Conservation (phyloP, 164 flowering plant species). For the Berberis vulgaris region DNA sequence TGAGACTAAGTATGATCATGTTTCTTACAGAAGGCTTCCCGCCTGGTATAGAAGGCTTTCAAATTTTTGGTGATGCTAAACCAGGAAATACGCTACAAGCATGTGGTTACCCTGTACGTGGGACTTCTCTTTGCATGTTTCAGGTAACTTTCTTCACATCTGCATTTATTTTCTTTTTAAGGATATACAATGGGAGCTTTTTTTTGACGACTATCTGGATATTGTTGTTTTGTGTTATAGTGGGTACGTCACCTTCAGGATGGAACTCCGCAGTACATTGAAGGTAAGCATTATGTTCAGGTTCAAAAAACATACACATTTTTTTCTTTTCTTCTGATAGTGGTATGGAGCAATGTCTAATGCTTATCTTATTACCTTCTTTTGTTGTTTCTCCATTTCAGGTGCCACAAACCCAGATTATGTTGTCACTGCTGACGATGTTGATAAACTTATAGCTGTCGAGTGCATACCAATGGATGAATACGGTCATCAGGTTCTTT, state of each 20-base stretch:
- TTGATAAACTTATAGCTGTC: conserved; percentile 83
- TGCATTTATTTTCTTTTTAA: too few species aligned
- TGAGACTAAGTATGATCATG: background rate
- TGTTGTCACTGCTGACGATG: conserved; percentile 94
- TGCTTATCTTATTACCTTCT: background rate
- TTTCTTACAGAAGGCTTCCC: conserved; percentile 28
- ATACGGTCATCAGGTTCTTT: conserved; percentile 67
- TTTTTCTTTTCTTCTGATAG: too few species aligned
- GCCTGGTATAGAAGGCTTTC: conserved; percentile 86
- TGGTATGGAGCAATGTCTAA: too few species aligned
- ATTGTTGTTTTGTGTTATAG: conserved; percentile 28
- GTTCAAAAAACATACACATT: background rate
- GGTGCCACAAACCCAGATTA: conserved; percentile 98
- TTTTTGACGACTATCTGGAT: conserved; percentile 1
- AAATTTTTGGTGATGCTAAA: conserved; percentile 79
- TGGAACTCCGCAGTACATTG: conserved; percentile 85
- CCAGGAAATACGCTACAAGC: conserved; percentile 77
- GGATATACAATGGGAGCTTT: background rate
- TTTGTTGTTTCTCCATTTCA: conserved; percentile 22
- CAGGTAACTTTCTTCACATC: too few species aligned
- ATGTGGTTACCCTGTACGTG: conserved; percentile 82
- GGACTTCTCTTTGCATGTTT: conserved; percentile 92
- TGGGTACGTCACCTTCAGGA: conserved; percentile 96
- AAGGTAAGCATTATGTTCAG: conserved; percentile 39
- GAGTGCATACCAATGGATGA: conserved; percentile 97